Conservation (phyloP, 2,329 filamentous ascomycete species). For the Aspergillus novofumigatus region DNA sequence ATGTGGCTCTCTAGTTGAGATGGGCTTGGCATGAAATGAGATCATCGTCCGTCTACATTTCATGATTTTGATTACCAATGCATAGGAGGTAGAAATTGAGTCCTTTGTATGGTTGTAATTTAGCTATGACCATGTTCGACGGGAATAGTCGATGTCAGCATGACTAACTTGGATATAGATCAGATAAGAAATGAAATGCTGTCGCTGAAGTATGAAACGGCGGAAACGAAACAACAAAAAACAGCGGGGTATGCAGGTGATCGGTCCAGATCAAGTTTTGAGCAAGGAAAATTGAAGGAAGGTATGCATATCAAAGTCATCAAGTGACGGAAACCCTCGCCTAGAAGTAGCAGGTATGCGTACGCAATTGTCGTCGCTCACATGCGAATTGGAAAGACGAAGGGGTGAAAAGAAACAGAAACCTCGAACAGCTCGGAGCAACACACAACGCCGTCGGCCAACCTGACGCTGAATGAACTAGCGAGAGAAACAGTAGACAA, state of each 20-base stretch:
- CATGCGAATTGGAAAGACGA: background rate
- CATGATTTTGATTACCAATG: background rate
- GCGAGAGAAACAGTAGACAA: background rate
- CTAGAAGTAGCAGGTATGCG: background rate
- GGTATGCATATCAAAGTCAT: constrained; percentile 65
- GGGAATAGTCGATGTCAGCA: background rate
- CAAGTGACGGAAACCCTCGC: background rate
- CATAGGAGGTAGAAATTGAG: background rate
- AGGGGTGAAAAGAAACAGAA: background rate
- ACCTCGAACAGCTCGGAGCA: background rate
- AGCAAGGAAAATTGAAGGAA: constrained; percentile 79
- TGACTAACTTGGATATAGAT: background rate
- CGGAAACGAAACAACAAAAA: background rate
- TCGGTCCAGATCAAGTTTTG: constrained; percentile 56
- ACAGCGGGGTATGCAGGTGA: constrained; percentile 1
- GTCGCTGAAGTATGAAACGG: background rate
- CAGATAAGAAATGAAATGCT: background rate
- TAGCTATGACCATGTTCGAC: background rate
- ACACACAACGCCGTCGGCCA: constrained; percentile 2
- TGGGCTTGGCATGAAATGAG: too few relatives aligned
- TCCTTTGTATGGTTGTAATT: background rate
- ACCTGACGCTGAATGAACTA: constrained; percentile 17
- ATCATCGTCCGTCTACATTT: background rate
- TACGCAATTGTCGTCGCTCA: background rate
- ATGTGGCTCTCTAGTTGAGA: too few relatives aligned